These are phyloP conservation scores for Podospora pseudocomata DNA, from an alignment of 495 filamentous ascomycete genomes.

Conservation along the genomic window DNA sequence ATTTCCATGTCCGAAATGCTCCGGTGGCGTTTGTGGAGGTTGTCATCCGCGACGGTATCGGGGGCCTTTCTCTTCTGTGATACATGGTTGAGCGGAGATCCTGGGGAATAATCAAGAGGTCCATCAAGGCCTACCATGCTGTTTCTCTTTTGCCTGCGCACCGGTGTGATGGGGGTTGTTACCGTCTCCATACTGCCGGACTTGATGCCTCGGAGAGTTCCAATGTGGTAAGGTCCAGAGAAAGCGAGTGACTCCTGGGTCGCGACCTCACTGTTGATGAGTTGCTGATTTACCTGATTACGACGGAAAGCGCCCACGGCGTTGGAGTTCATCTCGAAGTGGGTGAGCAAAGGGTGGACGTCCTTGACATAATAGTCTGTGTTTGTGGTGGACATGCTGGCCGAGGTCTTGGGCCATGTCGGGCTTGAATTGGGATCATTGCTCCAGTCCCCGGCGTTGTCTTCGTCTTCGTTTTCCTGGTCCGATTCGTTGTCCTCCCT, in stretches of 20 bases:
- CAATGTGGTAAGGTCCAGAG: constrained; percentile 47
- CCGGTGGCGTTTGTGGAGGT: constrained; percentile 48
- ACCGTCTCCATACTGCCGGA: constrained; percentile 51
- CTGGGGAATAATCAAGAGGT: constrained; percentile 30
- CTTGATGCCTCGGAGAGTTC: constrained; percentile 54
- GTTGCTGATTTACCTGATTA: constrained; percentile 70
- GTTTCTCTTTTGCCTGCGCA: constrained; percentile 45
- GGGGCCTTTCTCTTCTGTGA: constrained; percentile 51
- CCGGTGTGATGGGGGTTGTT: constrained; percentile 52
- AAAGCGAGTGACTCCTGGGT: constrained; percentile 53
- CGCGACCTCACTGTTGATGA: constrained; percentile 57
- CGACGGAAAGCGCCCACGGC: constrained; percentile 75
- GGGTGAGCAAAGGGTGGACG: constrained; percentile 52
- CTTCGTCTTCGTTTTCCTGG: constrained; percentile 40
- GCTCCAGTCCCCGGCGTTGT: constrained; percentile 39
- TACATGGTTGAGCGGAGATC: constrained; percentile 38
- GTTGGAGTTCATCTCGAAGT: constrained; percentile 59
- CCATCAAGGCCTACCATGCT: constrained; percentile 20
- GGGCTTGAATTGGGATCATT: constrained; percentile 50
- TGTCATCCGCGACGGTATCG: constrained; percentile 27
- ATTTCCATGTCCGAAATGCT: constrained; percentile 45
- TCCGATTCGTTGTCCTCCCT: constrained; percentile 47
- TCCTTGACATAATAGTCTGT: constrained; percentile 27
- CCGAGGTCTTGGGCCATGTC: constrained; percentile 50
- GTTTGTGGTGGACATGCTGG: constrained; percentile 49